A percentile compares a stretch with the other conserved stretches of the same genome.
Conservation (phyloP, 805 yeast genomes). For the Wickerhamomyces silvicola region DNA sequence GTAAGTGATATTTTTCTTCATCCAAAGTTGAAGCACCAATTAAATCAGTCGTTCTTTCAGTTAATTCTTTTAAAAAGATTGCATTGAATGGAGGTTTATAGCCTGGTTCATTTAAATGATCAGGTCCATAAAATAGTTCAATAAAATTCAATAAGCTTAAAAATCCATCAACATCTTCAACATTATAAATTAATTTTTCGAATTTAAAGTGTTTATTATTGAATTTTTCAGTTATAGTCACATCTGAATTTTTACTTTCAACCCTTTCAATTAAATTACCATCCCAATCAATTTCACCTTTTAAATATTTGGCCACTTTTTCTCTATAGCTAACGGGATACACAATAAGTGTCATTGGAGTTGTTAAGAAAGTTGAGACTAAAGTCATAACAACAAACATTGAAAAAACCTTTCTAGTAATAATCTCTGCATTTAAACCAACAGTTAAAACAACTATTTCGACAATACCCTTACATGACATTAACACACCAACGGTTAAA, state of each 20-base stretch:
- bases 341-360: constrained; percentile 57
- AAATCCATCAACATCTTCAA: constrained; percentile 18
- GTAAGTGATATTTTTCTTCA: constrained; percentile 23
- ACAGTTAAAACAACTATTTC: constrained; percentile 74
- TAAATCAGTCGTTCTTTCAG: constrained; percentile 64
- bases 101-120: constrained; percentile 20
- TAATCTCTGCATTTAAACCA: constrained; percentile 67
- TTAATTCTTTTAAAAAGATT: constrained; percentile 49
- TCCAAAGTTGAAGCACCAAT: constrained; percentile 52
- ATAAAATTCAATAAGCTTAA: constrained; percentile 17
- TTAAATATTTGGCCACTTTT: constrained; percentile 30
- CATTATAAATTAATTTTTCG: constrained; percentile 17
- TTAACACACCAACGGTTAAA: constrained; percentile 66
- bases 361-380: constrained; percentile 70
- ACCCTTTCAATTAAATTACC: constrained; percentile 20
- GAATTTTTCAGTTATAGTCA: constrained; percentile 8
- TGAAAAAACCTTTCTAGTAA: constrained; percentile 57
- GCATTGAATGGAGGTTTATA: constrained; percentile 35
- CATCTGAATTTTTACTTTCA: constrained; percentile 5
- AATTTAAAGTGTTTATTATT: constrained; percentile 7
- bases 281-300: constrained; percentile 25
- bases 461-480: constrained; percentile 87
- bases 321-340: constrained; percentile 62
- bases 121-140: constrained; percentile 21
- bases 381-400: constrained; percentile 84